These are phyloP conservation scores for Trametes versicolor DNA, from an alignment of 1,284 basidiomycete genomes.

Conservation along the genomic window DNA sequence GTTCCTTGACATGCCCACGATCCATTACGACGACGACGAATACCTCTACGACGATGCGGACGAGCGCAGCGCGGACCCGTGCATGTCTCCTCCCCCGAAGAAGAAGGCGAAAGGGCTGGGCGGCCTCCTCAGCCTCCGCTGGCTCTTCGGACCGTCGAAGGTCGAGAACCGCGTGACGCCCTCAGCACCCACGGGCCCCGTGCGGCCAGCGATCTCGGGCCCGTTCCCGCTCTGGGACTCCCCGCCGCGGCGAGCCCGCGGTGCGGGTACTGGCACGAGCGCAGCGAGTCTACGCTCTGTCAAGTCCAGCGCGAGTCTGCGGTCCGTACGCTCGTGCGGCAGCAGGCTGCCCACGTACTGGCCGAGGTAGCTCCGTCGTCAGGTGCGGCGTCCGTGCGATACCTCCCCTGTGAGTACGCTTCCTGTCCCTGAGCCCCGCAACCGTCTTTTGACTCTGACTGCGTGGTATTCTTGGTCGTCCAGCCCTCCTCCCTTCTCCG, in stretches of 20 bases:
- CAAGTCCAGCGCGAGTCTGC: constrained; percentile 39
- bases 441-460: not conserved
- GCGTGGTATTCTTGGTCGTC: not conserved
- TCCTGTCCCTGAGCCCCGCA: not conserved
- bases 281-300: constrained; percentile 41
- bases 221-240: constrained; percentile 47
- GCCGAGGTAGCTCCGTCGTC: constrained; percentile 34
- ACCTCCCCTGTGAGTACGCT: constrained; percentile 9
- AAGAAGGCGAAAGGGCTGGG: constrained; percentile 36
- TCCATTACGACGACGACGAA: constrained; percentile 45
- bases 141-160: constrained; percentile 33
- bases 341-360: constrained; percentile 46
- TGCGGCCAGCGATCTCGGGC: constrained; percentile 46
- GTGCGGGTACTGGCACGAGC: constrained; percentile 16
- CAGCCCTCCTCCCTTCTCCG: not conserved
- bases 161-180: constrained; percentile 13
- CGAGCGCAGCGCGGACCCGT: constrained; percentile 30
- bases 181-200: constrained; percentile 17
- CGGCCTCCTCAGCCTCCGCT: constrained; percentile 38
- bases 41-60: constrained; percentile 36
- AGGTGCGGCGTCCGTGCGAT: constrained; percentile 7
- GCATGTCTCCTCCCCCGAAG: constrained; percentile 30
- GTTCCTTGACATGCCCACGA: constrained; percentile 53
- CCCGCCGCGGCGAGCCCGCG: constrained; percentile 32
- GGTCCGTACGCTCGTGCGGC: constrained; percentile 42